These are phyloP conservation scores for Cladophialophora immunda DNA, from an alignment of 2,329 filamentous ascomycete species.

Conservation along the genomic window DNA sequence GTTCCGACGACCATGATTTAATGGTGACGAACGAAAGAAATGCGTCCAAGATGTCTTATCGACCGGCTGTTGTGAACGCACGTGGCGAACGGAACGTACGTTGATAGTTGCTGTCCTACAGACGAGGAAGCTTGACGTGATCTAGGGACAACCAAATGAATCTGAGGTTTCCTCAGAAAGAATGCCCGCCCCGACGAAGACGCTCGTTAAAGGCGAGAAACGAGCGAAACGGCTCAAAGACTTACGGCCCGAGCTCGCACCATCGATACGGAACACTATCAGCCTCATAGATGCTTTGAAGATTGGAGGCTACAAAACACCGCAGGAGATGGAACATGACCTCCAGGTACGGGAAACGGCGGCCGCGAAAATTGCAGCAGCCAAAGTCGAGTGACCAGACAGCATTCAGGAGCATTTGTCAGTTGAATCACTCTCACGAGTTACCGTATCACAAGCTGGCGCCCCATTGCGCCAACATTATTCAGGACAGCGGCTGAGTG, in stretches of 20 bases:
- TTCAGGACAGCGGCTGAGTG: background rate
- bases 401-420: constrained; percentile 1
- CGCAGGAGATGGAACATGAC: constrained; percentile 32
- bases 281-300: constrained; percentile 29
- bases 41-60: background rate
- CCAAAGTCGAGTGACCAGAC: constrained; percentile 19
- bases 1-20: constrained; percentile 2
- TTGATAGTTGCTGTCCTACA: constrained; percentile 12
- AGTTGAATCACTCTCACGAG: background rate
- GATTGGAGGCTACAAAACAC: constrained; percentile 37
- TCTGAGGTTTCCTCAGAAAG: constrained; percentile 1
- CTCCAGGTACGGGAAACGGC: constrained; percentile 33
- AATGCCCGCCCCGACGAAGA: constrained; percentile 6
- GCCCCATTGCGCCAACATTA: background rate
- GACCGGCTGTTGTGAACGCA: background rate
- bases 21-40: background rate
- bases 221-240: constrained; percentile 34
- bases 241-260: constrained; percentile 36
- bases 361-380: constrained; percentile 11
- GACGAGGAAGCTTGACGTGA: constrained; percentile 23
- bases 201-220: constrained; percentile 19
- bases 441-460: background rate
- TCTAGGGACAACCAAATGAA: constrained; percentile 8
- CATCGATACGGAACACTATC: constrained; percentile 32
- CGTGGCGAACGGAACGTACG: constrained; percentile 21